Base-by-base conservation (phyloP, 495 filamentous ascomycete species). In the Annulohypoxylon stygium region DNA sequence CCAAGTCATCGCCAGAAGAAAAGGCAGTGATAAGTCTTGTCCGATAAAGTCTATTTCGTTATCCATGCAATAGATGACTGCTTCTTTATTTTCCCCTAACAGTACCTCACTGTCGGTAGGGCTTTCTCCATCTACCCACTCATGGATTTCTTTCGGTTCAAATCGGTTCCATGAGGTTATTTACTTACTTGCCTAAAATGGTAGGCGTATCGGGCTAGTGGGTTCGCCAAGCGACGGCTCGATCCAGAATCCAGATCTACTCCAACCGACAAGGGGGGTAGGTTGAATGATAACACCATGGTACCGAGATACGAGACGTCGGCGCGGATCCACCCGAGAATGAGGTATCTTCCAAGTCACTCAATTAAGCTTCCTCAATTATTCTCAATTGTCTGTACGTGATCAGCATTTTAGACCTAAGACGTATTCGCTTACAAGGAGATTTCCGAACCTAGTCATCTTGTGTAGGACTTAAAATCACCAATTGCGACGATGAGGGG, bases 401-500 rank as follows among this genome's bases (percentile, higher is more conserved):
- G 53, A n/a, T n/a, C 4, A n/a, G 8, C 3, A 2, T 36, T 16
- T n/a, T n/a, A 18, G 30, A 55, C n/a, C n/a, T 14, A 8, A 0
- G 3, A 12, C 7, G 23, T 26, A 51, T 7, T 26, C 1, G n/a
- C 48, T 14, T 1, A 26, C 8, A 7, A 8, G 23, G 25, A 26
- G 43, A 34, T n/a, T 41, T 37, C 14, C 3, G 4, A 20, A 25
- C 16, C 23, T n/a, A 23, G 18, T n/a, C n/a, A 10, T 36, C 30
- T 18, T 6, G 53, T n/a, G 16, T 12, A n/a, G 33, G 53, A 57
- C 4, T 20, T 30, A 16, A 34, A 37, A 16, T n/a, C 33, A 3
- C 30, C 5, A 6, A 10, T 16, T 10, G 14, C 11, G 37, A 67
- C 41, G 26, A 78, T 78, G 76, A 74, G 76, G 63, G 65, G 62